Base-by-base conservation (phyloP, 768 basidiomycete species). In the Trametes cingulata region DNA sequence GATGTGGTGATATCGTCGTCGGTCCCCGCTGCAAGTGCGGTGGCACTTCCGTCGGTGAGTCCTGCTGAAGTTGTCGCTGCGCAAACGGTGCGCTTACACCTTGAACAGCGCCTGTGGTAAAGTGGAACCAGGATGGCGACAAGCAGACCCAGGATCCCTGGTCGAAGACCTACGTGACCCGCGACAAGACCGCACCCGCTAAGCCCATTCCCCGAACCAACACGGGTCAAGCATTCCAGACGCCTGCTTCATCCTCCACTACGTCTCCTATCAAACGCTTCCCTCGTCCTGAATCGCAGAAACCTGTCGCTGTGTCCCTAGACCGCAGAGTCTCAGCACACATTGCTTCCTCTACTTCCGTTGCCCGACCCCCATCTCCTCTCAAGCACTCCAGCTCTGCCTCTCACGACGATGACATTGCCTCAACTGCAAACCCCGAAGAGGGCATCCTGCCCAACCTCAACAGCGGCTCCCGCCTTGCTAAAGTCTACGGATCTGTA, bases 401-500 rank as follows among this genome's bases (percentile, higher is more conserved):
- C 37, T 70, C 72, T 40, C 51, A 52, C 10, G 47, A 37, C 20
- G 72, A 68, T 10, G 66, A 74, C 42, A 68, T 74, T 1, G 68
- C 74, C 1, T 77, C 80, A 33, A 70, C 83, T 25, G 75, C 81
- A 25, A 80, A 82, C 37, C 78, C 84, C 2, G 83, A 83, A 59
- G 76, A 80, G 29, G 85, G 80, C 56, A 85, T 91, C 43, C 73
- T 91, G 22, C 85, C 83, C 24, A 85, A 82, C 29, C 77, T 83
- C 45, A 67, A 77, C 59, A 58, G 52, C 65, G 81, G 80, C 9
- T 83, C 87, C 1, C 83, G 89, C 19, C 77, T 84, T 19, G 84
- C 91, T 42, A 94, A 91, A 72, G 91, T 88, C 5, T 93, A 92
- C 64, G 92, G 92, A 25, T 92, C 92, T 0, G 82, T 94, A 22